Percentiles rank a stretch among this genome's conserved stretches.
phyloP scores from a whole-genome alignment of 177 flowering plant genomes.

The Vitis hybrid region DNA sequence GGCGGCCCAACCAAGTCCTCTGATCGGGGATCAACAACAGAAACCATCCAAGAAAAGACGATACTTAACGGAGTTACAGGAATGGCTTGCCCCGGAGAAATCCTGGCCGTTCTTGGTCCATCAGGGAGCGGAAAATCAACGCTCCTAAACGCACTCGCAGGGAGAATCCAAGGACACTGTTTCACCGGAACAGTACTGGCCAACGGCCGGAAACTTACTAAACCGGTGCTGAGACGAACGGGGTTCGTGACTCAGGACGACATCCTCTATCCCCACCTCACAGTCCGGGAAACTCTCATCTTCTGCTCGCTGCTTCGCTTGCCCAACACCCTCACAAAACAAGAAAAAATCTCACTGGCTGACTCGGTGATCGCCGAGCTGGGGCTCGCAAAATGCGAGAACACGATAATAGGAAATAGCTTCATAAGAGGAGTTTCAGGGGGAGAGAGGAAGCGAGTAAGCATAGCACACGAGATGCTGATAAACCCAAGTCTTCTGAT shows the following conservation, averaged over 20 bases:
- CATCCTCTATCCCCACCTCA: constrained; percentile 71
- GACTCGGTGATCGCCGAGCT: constrained; percentile 53
- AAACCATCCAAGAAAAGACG: constrained; percentile 28
- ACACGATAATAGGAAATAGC: constrained; percentile 65
- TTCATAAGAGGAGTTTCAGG: constrained; percentile 73
- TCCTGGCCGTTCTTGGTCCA: constrained; percentile 80
- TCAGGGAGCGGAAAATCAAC: constrained; percentile 93
- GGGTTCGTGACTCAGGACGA: constrained; percentile 88
- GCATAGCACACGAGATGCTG: constrained; percentile 81
- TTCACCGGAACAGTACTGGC: constrained; percentile 57
- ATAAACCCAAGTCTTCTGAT: constrained; percentile 67
- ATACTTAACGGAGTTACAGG: constrained; percentile 66
- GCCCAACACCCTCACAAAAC: constrained; percentile 28
- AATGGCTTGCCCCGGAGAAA: constrained; percentile 66
- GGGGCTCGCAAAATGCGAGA: constrained; percentile 51
- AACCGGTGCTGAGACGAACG: constrained; percentile 33
- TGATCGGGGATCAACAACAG: constrained; percentile 15
- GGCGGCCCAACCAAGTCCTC: background rate
- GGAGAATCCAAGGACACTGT: constrained; percentile 44
- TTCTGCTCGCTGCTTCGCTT: constrained; percentile 63
- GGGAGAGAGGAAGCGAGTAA: constrained; percentile 77
- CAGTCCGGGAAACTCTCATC: constrained; percentile 72
- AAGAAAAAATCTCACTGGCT: constrained; percentile 35
- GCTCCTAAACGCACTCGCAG: constrained; percentile 65
- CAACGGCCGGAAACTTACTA: constrained; percentile 35